Percentiles rank a stretch among this genome's conserved stretches.
These are phyloP conservation scores for Bassia scoparia DNA, from an alignment of 148 eudicot species.

Conservation along the genomic window DNA sequence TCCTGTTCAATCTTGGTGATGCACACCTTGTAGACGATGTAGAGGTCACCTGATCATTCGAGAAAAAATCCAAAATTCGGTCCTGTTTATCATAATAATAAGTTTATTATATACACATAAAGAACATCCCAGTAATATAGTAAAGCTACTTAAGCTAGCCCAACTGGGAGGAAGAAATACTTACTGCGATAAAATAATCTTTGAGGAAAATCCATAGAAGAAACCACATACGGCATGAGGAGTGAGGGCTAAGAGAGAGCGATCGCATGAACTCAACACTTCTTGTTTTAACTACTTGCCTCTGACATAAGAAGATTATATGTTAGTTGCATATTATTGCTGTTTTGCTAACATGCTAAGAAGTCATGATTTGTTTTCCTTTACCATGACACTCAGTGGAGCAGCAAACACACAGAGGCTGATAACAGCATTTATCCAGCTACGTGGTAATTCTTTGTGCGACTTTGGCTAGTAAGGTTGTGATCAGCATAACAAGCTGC, in stretches of 20 bases:
- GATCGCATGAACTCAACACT: constrained; percentile 64
- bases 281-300: constrained; percentile 49
- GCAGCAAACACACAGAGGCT: constrained; percentile 55
- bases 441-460: constrained; percentile 37
- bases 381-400: constrained; percentile 62
- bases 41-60: constrained; percentile 53
- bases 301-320: constrained; percentile 24
- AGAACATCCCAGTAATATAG: not conserved
- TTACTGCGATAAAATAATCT: constrained; percentile 54
- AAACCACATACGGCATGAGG: constrained; percentile 57
- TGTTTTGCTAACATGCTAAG: not conserved
- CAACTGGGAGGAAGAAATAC: constrained; percentile 14
- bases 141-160: not conserved
- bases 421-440: constrained; percentile 56
- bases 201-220: constrained; percentile 59
- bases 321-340: constrained; percentile 6
- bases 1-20: constrained; percentile 20
- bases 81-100: constrained; percentile 32
- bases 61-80: constrained; percentile 63
- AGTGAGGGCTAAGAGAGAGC: constrained; percentile 48
- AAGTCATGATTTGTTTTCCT: not conserved
- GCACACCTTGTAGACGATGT: constrained; percentile 40
- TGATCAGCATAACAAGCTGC: constrained; percentile 36
- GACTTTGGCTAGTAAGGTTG: constrained; percentile 39
- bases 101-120: constrained; percentile 6